phyloP scores from a whole-genome alignment of 306 rosid species.

The Quercus berberidifolia region DNA sequence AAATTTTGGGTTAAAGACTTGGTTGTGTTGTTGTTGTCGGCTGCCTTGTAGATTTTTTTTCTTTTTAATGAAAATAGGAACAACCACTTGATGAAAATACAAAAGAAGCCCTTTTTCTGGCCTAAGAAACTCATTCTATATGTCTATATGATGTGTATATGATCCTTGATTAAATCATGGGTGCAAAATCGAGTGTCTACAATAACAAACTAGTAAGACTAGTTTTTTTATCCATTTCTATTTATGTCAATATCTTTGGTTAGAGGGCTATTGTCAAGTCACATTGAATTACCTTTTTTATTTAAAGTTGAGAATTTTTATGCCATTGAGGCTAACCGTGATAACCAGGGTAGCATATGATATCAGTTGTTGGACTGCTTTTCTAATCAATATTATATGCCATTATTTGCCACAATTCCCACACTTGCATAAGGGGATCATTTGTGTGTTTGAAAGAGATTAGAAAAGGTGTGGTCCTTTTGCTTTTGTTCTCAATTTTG shows the following conservation, averaged over 20 bases:
- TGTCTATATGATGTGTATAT: neutral
- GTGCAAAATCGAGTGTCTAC: too few relatives aligned
- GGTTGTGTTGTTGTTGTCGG: neutral
- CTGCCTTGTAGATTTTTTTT: neutral
- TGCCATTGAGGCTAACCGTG: neutral
- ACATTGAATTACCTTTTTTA: neutral
- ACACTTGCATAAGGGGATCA: too few relatives aligned
- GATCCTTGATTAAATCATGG: too few relatives aligned
- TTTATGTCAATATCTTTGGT: neutral
- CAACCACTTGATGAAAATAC: neutral
- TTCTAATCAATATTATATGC: neutral
- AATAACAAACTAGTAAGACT: neutral
- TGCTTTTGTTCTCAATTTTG: neutral
- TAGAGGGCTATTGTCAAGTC: neutral
- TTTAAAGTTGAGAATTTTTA: neutral
- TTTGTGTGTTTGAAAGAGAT: neutral
- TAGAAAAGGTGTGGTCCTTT: constrained; percentile 1
- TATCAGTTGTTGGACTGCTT: neutral
- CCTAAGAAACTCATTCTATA: neutral
- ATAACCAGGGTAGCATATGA: neutral
- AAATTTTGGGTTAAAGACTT: too few relatives aligned
- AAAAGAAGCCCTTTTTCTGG: neutral
- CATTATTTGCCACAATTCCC: neutral
- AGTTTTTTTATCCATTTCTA: neutral
- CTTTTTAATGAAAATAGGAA: neutral